These are phyloP conservation scores for Logfia minima DNA, from an alignment of 129 eudicot species.

Conservation along the genomic window DNA sequence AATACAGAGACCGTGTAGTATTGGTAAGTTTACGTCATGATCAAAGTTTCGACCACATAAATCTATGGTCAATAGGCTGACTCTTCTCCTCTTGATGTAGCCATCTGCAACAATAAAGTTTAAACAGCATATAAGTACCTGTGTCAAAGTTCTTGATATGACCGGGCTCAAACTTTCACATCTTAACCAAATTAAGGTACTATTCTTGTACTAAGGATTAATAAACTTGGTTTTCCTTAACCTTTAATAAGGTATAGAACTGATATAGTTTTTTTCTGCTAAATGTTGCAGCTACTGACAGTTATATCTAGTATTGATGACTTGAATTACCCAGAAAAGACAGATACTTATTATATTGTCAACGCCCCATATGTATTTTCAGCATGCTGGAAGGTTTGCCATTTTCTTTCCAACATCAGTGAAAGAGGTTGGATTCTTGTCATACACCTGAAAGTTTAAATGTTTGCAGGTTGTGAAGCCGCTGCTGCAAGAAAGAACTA, in stretches of 20 bases:
- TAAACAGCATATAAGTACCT: conserved; percentile 69
- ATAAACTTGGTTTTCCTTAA: background rate
- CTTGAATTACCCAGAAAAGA: conserved; percentile 97
- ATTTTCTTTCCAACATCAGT: background rate
- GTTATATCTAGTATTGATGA: conserved; percentile 92
- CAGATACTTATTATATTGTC: conserved; percentile 89
- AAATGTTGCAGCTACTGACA: conserved; percentile 67
- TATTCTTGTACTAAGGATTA: background rate
- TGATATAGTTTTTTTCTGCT: background rate
- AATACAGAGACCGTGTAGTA: conserved; percentile 88
- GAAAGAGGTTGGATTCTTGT: conserved; percentile 10
- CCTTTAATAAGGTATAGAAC: background rate
- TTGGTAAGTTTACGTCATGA: conserved; percentile 46
- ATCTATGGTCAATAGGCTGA: conserved; percentile 9
- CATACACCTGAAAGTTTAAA: conserved; percentile 10
- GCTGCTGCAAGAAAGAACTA: conserved; percentile 89
- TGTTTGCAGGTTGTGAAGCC: conserved; percentile 85
- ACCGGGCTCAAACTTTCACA: conserved; percentile 92
- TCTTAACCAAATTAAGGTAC: conserved; percentile 74
- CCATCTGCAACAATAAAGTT: conserved; percentile 69
- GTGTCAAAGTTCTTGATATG: conserved; percentile 89
- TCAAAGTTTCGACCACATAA: conserved; percentile 16
- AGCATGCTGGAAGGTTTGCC: conserved; percentile 95
- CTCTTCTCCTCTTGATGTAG: conserved; percentile 36
- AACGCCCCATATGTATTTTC: conserved; percentile 96